A percentile compares a stretch with the other conserved stretches of the same genome.
Conservation (phyloP, 805 yeast species). For the Dipodascus geniculatus region DNA sequence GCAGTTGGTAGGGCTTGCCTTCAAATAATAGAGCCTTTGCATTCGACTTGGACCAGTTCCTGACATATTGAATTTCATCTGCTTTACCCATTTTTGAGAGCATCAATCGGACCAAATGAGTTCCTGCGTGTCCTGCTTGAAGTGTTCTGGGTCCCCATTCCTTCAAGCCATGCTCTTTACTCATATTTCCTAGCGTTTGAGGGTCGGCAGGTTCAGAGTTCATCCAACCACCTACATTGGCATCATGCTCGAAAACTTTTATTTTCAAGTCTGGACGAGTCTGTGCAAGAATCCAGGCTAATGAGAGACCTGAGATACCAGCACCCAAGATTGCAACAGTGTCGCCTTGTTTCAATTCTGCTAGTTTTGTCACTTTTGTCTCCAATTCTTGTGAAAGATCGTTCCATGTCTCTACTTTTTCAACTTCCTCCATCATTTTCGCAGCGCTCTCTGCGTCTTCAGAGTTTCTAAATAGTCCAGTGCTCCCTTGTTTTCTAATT, state of each 20-base stretch:
- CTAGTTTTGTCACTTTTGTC: slow-evolving; percentile 18
- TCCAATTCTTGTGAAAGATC: slow-evolving; percentile 20
- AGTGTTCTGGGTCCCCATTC: slow-evolving; percentile 92
- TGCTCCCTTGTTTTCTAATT: not conserved
- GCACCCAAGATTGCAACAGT: slow-evolving; percentile 70
- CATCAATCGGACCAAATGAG: slow-evolving; percentile 18
- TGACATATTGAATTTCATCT: not conserved
- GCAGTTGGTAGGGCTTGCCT: slow-evolving; percentile 22
- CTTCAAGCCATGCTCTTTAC: slow-evolving; percentile 28
- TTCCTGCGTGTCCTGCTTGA: slow-evolving; percentile 73
- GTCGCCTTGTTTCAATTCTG: slow-evolving; percentile 21
- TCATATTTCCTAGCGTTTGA: slow-evolving; percentile 3
- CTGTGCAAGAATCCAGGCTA: slow-evolving; percentile 34
- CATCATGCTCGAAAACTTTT: slow-evolving; percentile 45
- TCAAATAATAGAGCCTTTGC: slow-evolving; percentile 48
- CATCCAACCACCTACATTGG: slow-evolving; percentile 73
- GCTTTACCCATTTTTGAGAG: slow-evolving; percentile 30
- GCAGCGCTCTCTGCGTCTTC: not conserved
- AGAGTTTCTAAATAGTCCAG: not conserved
- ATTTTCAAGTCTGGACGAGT: slow-evolving; percentile 70
- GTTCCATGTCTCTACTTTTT: slow-evolving; percentile 16
- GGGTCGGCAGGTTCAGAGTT: slow-evolving; percentile 25
- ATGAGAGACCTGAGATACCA: slow-evolving; percentile 75
- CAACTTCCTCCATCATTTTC: not conserved
- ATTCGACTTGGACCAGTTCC: slow-evolving; percentile 32